These are phyloP conservation scores for Mycosarcoma mackinlayi DNA, from an alignment of 1,284 basidiomycete species.

Conservation along the genomic window DNA sequence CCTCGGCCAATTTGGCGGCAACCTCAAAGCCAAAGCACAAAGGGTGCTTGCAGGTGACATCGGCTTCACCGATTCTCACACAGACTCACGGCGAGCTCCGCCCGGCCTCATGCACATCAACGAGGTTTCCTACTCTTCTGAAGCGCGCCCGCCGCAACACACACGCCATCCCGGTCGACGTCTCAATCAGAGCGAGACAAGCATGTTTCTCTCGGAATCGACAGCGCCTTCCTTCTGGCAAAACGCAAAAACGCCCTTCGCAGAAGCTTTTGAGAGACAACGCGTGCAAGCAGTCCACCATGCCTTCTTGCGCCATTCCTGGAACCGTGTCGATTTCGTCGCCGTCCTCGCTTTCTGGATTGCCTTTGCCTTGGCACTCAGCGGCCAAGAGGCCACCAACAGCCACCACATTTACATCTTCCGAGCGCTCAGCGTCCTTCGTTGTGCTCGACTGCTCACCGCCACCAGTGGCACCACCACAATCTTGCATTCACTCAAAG, in stretches of 20 bases:
- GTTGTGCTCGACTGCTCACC: conserved; percentile 83
- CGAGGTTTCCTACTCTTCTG: not conserved
- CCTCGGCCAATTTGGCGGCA: conserved; percentile 47
- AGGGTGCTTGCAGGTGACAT: conserved; percentile 31
- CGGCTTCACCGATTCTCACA: conserved; percentile 20
- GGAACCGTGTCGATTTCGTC: conserved; percentile 90
- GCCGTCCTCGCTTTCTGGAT: conserved; percentile 84
- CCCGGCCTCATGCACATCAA: conserved; percentile 1
- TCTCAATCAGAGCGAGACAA: conserved; percentile 42
- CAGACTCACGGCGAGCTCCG: conserved; percentile 1
- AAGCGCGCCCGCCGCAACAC: not conserved
- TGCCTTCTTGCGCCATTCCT: conserved; percentile 89
- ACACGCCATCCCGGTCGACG: conserved; percentile 30
- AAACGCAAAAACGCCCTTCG: conserved; percentile 69
- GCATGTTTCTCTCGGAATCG: conserved; percentile 43
- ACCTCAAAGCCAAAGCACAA: conserved; percentile 47
- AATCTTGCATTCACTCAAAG: conserved; percentile 92
- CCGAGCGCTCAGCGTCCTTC: conserved; percentile 86
- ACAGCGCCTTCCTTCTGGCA: conserved; percentile 38
- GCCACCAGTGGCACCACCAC: conserved; percentile 93
- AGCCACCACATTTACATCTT: conserved; percentile 84
- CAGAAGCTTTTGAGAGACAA: conserved; percentile 70
- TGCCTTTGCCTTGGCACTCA: conserved; percentile 77
- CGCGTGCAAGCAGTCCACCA: conserved; percentile 66
- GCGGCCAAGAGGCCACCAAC: conserved; percentile 76